Evolutionary conservation across 2,329 filamentous ascomycete genomes (phyloP).

Genomic region (Tricladium varicosporioides): DNA sequence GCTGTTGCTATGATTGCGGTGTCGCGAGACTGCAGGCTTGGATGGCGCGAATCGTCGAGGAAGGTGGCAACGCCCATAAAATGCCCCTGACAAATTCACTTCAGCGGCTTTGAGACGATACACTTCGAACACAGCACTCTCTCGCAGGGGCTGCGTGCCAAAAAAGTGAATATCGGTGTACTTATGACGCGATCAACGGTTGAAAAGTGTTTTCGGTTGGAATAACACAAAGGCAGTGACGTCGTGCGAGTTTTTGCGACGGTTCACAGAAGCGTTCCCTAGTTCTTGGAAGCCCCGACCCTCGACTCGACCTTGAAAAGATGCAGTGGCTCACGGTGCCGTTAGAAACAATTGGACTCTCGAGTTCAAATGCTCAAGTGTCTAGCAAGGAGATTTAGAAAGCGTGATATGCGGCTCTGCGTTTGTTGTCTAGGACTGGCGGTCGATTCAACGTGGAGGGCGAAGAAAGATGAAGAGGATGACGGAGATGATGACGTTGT

Average conservation of each 20-base stretch:
- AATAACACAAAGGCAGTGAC: too few species aligned
- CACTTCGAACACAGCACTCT: neutral
- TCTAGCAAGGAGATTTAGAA: neutral
- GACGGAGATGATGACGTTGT: too few species aligned
- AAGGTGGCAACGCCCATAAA: constrained; percentile 6
- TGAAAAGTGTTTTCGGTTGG: neutral
- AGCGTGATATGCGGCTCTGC: neutral
- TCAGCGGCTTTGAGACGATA: neutral
- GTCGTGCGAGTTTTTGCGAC: neutral
- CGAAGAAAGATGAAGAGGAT: neutral
- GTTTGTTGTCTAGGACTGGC: neutral
- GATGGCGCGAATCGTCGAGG: neutral
- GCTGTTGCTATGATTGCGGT: neutral
- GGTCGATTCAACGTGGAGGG: neutral
- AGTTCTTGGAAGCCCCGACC: neutral
- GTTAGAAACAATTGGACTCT: too few species aligned
- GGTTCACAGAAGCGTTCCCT: neutral
- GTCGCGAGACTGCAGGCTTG: neutral
- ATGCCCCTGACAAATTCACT: constrained; percentile 15
- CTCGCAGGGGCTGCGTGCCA: too few species aligned
- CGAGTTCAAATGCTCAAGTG: too few species aligned
- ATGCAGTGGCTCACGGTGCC: neutral
- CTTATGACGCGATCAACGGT: neutral
- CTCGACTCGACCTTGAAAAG: neutral
- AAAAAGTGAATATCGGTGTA: neutral